Percentiles rank a stretch among this genome's conserved stretches.
Conservation (phyloP, 2,329 filamentous ascomycete genomes). For the Hypomyces perniciosus region DNA sequence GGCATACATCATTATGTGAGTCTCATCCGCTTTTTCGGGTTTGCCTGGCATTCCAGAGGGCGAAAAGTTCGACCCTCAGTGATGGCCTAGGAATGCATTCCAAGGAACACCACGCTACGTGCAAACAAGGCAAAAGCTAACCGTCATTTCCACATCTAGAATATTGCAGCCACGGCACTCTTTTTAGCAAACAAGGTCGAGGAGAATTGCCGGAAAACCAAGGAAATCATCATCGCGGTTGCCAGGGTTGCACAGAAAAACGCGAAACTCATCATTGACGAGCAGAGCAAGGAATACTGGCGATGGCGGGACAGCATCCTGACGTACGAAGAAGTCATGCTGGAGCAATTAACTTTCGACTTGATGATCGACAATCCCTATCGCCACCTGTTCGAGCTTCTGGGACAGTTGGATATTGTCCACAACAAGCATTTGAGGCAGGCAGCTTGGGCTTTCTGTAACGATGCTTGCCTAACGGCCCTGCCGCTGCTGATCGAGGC, state of each 20-base stretch:
- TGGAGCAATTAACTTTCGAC: slow-evolving; percentile 91
- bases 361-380: slow-evolving; percentile 87
- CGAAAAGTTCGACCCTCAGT: background rate
- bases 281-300: slow-evolving; percentile 98
- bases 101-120: too few relatives aligned
- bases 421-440: slow-evolving; percentile 80
- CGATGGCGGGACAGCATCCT: slow-evolving; percentile 93
- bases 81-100: too few relatives aligned
- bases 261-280: slow-evolving; percentile 80
- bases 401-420: slow-evolving; percentile 65
- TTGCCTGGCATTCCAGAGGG: background rate
- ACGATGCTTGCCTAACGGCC: slow-evolving; percentile 79
- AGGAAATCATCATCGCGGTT: slow-evolving; percentile 87
- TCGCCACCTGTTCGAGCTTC: slow-evolving; percentile 72
- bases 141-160: slow-evolving; percentile 36
- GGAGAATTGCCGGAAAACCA: slow-evolving; percentile 93
- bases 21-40: slow-evolving; percentile 15
- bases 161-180: slow-evolving; percentile 81
- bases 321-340: slow-evolving; percentile 83
- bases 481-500: slow-evolving; percentile 77
- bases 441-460: slow-evolving; percentile 88
- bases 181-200: slow-evolving; percentile 97
- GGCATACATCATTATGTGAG: slow-evolving; percentile 86
- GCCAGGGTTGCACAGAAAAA: slow-evolving; percentile 95
- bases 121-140: too few relatives aligned